phyloP scores from a whole-genome alignment of 83 land plant genomes.

The Picea engelmannii region DNA sequence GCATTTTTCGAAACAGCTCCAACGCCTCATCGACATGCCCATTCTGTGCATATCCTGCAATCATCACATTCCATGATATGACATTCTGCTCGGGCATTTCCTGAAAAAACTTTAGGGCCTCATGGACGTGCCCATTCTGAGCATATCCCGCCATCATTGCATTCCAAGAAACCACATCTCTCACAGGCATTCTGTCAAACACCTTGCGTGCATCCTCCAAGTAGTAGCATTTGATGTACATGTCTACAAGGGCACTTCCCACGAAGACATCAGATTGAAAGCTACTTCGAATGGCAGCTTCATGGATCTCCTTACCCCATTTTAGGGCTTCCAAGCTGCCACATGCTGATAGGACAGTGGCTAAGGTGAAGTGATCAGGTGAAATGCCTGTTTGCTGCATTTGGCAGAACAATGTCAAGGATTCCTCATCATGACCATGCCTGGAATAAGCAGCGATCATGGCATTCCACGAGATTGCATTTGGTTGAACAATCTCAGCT shows the following conservation, averaged over 20 bases:
- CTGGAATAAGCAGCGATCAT: slow-evolving; percentile 28
- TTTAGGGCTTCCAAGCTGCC: slow-evolving; percentile 15
- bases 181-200: slow-evolving; percentile 35
- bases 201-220: slow-evolving; percentile 34
- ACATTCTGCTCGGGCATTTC: slow-evolving; percentile 30
- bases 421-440: too few species aligned
- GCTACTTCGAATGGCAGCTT: slow-evolving; percentile 19
- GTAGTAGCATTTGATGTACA: slow-evolving; percentile 65
- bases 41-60: slow-evolving; percentile 10
- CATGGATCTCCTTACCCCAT: slow-evolving; percentile 50
- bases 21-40: slow-evolving; percentile 3
- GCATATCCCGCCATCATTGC: slow-evolving; percentile 56
- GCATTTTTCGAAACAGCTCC: slow-evolving; percentile 1
- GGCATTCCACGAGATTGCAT: slow-evolving; percentile 35
- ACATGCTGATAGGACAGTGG: slow-evolving; percentile 61
- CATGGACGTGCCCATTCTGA: slow-evolving; percentile 36
- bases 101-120: slow-evolving; percentile 36
- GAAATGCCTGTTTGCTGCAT: too few species aligned
- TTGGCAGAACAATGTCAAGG: too few species aligned
- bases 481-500: slow-evolving; percentile 12
- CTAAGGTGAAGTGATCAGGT: slow-evolving; percentile 54
- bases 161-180: slow-evolving; percentile 67
- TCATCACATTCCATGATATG: slow-evolving; percentile 6
- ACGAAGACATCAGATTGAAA: slow-evolving; percentile 18
- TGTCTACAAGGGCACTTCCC: too few species aligned